Percentiles rank a stretch among this genome's conserved stretches.
These are phyloP conservation scores for Glomus cerebriforme DNA, from an alignment of 192 early-diverging fungal genomes.

Conservation along the genomic window DNA sequence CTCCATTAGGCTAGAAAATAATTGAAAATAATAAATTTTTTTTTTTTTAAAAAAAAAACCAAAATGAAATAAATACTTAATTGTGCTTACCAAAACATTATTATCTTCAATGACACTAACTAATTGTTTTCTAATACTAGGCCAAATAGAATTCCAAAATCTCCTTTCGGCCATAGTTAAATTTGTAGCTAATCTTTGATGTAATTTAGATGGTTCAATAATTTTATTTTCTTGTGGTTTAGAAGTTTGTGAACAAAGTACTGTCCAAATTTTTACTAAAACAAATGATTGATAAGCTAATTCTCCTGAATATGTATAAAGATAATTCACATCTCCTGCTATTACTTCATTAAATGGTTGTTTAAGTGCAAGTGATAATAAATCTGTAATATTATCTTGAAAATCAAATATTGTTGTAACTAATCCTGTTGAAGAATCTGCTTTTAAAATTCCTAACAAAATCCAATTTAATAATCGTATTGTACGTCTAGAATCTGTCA, in stretches of 20 bases:
- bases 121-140: conserved; percentile 23
- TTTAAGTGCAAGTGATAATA: conserved; percentile 39
- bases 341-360: conserved; percentile 38
- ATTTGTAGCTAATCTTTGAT: conserved; percentile 26
- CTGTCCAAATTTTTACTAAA: conserved; percentile 45
- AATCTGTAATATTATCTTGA: conserved; percentile 40
- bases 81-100: conserved; percentile 12
- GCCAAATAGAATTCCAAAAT: conserved; percentile 40
- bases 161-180: conserved; percentile 30
- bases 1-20: conserved; percentile 20
- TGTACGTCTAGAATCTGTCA: conserved; percentile 39
- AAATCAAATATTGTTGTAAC: conserved; percentile 36
- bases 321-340: conserved; percentile 39
- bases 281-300: conserved; percentile 41
- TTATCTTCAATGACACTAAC: conserved; percentile 9
- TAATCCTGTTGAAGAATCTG: conserved; percentile 24
- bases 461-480: conserved; percentile 50
- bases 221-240: conserved; percentile 4
- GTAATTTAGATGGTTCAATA: neutral
- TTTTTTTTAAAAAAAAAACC: neutral
- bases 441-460: conserved; percentile 35
- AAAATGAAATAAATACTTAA: neutral
- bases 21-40: neutral
- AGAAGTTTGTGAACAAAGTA: conserved; percentile 31
- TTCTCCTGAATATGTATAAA: conserved; percentile 42